Base-by-base conservation (phyloP, 495 filamentous ascomycete genomes). In the Daldinia decipiens region DNA sequence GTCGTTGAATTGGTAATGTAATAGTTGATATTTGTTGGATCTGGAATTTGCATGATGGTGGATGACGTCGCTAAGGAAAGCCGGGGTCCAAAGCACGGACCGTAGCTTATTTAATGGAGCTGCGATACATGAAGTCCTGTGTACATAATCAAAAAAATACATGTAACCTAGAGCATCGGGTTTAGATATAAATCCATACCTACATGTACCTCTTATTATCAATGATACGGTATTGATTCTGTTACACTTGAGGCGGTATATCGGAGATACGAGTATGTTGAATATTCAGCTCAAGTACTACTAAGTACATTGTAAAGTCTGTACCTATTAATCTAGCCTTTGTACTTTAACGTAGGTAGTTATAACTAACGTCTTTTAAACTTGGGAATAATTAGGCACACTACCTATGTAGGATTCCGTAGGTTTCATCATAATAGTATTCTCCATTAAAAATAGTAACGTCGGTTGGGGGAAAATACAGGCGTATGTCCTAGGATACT, bases 41-140 rank as follows among this genome's bases (percentile, higher is more conserved):
- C 29, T 56, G 13, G 59, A 66, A 51, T 59, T 71, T 59, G 21
- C 26, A 67, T 56, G 69, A 68, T 65, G 32, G 47, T 52, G 15
- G 59, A 72, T 72, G 69, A 72, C 69, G 69, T 72, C 62, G 68
- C 52, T 54, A 59, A 56, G 53, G 19, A 19, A 45, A 36, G 15
- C 12, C 15, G 62, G 68, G 63, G 47, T 29, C 17, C 19, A 50
- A 11, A 43, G 61, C 65, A 72, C 70, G 29, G 51, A 57, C 56
- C 65, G 65, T 17, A 65, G 29, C 60, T 68, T 68, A 58, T 68
- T 72, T 56, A 51, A 45, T 59, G 64, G 69, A 19, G 13, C 52
- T 36, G 17, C n/a, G 32, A 12, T 12, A 55, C 6, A n/a, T 12
- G n/a, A 34, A 11, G 52, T 55, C 32, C 8, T n/a, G n/a, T n/a